phyloP scores from a whole-genome alignment of 352 stramenopile genomes.

The Globisporangium spinosum region DNA sequence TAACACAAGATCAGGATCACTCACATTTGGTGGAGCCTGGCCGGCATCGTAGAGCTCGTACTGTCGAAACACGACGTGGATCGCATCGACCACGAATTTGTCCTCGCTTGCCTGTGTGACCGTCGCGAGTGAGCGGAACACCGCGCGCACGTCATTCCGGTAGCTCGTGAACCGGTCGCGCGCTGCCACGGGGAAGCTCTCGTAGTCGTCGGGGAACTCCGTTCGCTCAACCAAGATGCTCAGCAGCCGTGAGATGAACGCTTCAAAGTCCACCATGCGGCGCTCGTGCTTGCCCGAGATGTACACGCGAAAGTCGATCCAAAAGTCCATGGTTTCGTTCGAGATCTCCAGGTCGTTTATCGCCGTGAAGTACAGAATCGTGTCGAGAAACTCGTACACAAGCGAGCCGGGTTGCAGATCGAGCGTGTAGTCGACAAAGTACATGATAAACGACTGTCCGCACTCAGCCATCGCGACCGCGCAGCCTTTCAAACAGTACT shows the following conservation, averaged over 20 bases:
- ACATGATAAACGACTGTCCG: constrained; percentile 69
- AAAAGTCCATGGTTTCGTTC: constrained; percentile 82
- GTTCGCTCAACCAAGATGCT: constrained; percentile 68
- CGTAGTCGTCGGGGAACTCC: constrained; percentile 55
- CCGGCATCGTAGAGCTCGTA: constrained; percentile 56
- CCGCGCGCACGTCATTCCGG: constrained; percentile 65
- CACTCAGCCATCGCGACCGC: constrained; percentile 66
- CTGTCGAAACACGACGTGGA: constrained; percentile 68
- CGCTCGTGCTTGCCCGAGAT: constrained; percentile 73
- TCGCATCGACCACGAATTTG: constrained; percentile 71
- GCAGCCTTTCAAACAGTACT: constrained; percentile 47
- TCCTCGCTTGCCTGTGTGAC: constrained; percentile 67
- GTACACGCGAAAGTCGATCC: constrained; percentile 75
- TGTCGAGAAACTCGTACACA: constrained; percentile 75
- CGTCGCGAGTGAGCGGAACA: constrained; percentile 76
- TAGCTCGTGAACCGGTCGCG: constrained; percentile 68
- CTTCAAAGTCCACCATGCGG: constrained; percentile 64
- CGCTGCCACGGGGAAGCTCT: constrained; percentile 36
- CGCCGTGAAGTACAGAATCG: constrained; percentile 64
- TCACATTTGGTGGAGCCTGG: constrained; percentile 23
- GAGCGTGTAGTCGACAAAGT: constrained; percentile 78
- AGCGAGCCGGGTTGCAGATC: constrained; percentile 54
- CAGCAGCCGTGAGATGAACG: constrained; percentile 69
- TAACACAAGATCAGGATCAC: constrained; percentile 6
- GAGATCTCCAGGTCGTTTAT: constrained; percentile 61